A percentile compares a stretch with the other conserved stretches of the same genome.
These are phyloP conservation scores for Fusarium poae DNA, from an alignment of 2,329 filamentous ascomycete genomes.

Conservation along the genomic window DNA sequence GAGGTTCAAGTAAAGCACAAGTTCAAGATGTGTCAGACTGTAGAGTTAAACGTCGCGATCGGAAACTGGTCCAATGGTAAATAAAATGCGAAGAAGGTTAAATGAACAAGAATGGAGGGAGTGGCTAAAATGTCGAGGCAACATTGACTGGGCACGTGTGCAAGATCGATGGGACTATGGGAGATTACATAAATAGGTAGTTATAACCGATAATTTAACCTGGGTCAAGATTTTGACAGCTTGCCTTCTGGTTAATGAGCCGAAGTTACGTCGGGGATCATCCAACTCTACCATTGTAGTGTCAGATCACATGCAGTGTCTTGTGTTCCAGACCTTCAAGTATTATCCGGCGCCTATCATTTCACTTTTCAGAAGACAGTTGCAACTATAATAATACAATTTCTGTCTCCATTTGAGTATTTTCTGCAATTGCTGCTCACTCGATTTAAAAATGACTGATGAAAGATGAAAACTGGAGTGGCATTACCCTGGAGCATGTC, in stretches of 20 bases:
- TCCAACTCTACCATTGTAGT: neutral
- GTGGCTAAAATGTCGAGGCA: neutral
- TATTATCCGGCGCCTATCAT: too few species aligned
- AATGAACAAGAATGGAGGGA: neutral
- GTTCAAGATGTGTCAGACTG: too few species aligned
- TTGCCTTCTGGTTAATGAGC: neutral
- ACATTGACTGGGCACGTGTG: neutral
- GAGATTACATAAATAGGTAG: neutral
- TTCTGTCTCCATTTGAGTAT: neutral
- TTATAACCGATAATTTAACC: neutral
- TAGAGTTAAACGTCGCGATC: too few species aligned
- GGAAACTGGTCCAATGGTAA: neutral
- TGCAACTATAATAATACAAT: too few species aligned
- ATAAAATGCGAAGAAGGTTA: neutral
- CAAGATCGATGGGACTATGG: neutral
- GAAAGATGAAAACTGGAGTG: too few species aligned
- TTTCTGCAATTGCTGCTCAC: too few species aligned
- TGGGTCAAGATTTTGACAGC: neutral
- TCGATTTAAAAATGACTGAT: too few species aligned
- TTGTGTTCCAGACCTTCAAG: too few species aligned
- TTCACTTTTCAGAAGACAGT: too few species aligned
- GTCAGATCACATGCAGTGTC: neutral
- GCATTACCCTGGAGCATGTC: neutral
- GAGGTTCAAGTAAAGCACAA: too few species aligned
- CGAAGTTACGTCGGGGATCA: neutral